Base-by-base conservation (phyloP, 805 yeast genomes). In the Schwanniomyces yamadae region DNA sequence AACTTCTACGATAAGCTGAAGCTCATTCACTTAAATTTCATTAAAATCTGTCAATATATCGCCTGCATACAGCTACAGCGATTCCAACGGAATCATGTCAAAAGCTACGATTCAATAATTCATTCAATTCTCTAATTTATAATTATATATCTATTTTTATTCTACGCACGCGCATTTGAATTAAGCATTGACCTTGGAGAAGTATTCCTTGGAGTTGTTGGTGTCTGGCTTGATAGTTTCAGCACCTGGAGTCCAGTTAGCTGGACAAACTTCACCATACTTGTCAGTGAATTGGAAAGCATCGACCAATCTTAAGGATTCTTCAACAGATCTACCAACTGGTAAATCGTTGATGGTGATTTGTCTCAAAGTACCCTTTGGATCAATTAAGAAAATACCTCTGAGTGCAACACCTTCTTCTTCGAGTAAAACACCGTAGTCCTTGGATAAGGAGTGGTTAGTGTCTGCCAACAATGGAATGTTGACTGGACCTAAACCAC, bases 281-380 rank as follows among this genome's bases (percentile, higher is more conserved):
- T 87, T 85, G 71, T 90, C 98, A 58, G 96, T 86, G 90, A 95
- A 93, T 77, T 91, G 96, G 96, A 93, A 93, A 55, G 97, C 99
- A 67, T 93, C 98, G 48, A 93, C 79, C 63, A 93, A 80, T 83
- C 99, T 90, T 63, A 88, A 77, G 51, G 97, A 84, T 80, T 93
- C 99, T 51, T 90, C 97, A 53, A 93, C 99, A 61, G 86, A 84
- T 80, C 99, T 89, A 69, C 99, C 99, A 54, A 93, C 99, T 68
- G 99, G 96, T 68, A 91, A 84, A 71, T 93, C 98, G 79, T 93
- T 93, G 78, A 93, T 77, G 73, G 98, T 91, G 73, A 84, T 77
- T 77, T 93, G 99, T 84, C 98, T 88, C 58, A 93, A 79, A 55
- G 67, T 67, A 58, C 97, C 97, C 71, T 83, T 78, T 66, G 98